phyloP scores from a whole-genome alignment of 192 early-diverging fungal species.

The Rhizophagus clarus region DNA sequence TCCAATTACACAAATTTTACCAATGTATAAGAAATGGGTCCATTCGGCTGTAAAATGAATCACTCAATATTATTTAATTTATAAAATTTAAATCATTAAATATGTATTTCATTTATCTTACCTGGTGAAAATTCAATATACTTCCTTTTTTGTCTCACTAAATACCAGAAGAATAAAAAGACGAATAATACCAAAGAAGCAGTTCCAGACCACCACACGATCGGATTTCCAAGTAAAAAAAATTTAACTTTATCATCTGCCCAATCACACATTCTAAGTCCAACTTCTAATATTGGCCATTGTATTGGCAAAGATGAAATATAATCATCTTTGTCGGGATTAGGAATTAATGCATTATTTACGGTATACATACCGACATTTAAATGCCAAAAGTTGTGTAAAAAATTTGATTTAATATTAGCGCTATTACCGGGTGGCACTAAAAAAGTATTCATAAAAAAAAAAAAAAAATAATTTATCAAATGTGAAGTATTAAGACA shows the following conservation, averaged over 20 bases:
- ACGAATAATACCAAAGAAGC: conserved; percentile 55
- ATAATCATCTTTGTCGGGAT: conserved; percentile 87
- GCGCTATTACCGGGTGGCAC: conserved; percentile 70
- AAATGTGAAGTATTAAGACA: background rate
- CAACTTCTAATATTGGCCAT: conserved; percentile 87
- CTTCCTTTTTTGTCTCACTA: conserved; percentile 65
- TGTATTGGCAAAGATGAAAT: conserved; percentile 81
- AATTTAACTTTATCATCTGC: conserved; percentile 82
- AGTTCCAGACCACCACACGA: conserved; percentile 85
- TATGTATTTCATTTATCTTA: background rate
- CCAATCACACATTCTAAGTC: conserved; percentile 95
- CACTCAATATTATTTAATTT: conserved; percentile 11
- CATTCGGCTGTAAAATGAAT: conserved; percentile 45
- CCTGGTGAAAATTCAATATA: conserved; percentile 52
- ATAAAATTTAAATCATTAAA: background rate
- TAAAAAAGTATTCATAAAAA: conserved; percentile 31
- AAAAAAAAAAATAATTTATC: background rate
- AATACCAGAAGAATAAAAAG: conserved; percentile 49
- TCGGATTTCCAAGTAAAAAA: conserved; percentile 91
- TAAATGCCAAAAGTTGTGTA: conserved; percentile 84
- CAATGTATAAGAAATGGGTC: conserved; percentile 74
- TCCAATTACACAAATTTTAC: conserved; percentile 76
- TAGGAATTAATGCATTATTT: conserved; percentile 93
- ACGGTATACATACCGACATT: conserved; percentile 96
- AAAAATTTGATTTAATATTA: conserved; percentile 74